Base-by-base conservation (phyloP, 2,329 filamentous ascomycete genomes). In the Uncinocarpus reesii region DNA sequence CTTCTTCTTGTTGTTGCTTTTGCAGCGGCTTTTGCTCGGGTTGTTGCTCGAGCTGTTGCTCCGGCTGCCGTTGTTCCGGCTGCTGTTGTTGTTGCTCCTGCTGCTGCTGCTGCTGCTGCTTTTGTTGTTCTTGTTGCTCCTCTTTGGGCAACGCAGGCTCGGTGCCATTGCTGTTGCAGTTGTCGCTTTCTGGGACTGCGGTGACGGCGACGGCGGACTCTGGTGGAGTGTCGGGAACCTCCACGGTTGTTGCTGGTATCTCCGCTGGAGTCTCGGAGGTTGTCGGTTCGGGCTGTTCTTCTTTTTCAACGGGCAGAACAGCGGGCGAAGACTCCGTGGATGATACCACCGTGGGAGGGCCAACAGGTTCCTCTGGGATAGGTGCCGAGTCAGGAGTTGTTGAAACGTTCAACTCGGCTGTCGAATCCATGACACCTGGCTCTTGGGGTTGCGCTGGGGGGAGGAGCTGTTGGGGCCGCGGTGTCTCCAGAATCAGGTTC, bases 211-310 rank as follows among this genome's bases (percentile, higher is more conserved):
- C 28, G 28, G 28, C 28, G 11, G 41, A 15, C 41, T 34, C 16
- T 32, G 41, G 26, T 29, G 24, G 24, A 29, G 20, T 16, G 16
- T 8, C 20, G 4, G 40, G 26, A 3, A n/a, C 41, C 26, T 43
- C 20, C 41, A 43, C 41, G 41, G 41, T 43, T 32, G 29, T 41
- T 41, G 38, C 38, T 41, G 24, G 38, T 41, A 28, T 24, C 38
- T 41, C 38, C 38, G 11, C n/a, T 10, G 23, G 24, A 41, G 20
- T 18, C 38, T 41, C 24, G n/a, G 38, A 18, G 23, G 13, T 24
- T 40, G 26, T 28, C 26, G 18, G 11, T 23, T 16, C 7, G 8
- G 21, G 23, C 41, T 43, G 41, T 43, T 43, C 28, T 20, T 32
- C 41, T 43, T 43, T 18, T 20, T 32, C 41, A 4, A 16, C 3